Conservation (phyloP, 2,329 filamentous ascomycete genomes). For the Fusarium sacchari region DNA sequence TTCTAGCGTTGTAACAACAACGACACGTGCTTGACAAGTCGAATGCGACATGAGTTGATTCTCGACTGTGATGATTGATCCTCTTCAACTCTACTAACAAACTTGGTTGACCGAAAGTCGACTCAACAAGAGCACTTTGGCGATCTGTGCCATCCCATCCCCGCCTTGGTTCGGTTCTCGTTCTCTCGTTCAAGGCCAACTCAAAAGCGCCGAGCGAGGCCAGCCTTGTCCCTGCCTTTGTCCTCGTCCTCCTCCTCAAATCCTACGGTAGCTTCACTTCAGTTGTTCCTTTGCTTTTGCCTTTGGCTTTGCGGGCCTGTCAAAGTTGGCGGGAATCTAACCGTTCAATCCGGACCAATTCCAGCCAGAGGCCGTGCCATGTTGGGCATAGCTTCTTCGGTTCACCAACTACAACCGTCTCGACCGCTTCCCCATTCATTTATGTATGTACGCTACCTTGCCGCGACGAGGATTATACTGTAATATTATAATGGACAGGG, state of each 20-base stretch:
- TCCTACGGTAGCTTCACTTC: background rate
- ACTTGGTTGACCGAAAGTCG: background rate
- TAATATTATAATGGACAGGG: background rate
- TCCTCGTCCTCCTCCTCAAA: background rate
- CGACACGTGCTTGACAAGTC: background rate
- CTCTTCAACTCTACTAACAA: background rate
- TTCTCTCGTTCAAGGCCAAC: background rate
- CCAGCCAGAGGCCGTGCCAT: slow-evolving; percentile 20
- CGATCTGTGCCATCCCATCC: slow-evolving; percentile 22
- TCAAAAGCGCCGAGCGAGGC: background rate
- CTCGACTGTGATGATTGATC: background rate
- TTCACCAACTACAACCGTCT: slow-evolving; percentile 25
- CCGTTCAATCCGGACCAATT: slow-evolving; percentile 30
- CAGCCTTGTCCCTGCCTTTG: background rate
- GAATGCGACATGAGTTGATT: background rate
- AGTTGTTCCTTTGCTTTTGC: background rate
- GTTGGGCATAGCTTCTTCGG: slow-evolving; percentile 36
- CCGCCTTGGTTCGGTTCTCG: background rate
- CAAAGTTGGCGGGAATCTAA: slow-evolving; percentile 40
- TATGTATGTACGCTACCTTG: slow-evolving; percentile 17
- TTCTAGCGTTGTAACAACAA: background rate
- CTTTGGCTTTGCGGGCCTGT: slow-evolving; percentile 16
- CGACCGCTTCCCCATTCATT: slow-evolving; percentile 21
- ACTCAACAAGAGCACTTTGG: slow-evolving; percentile 1
- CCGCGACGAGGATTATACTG: slow-evolving; percentile 28